Evolutionary conservation across 2,329 filamentous ascomycete genomes (phyloP).

Genomic region (Neonectria coccinea): DNA sequence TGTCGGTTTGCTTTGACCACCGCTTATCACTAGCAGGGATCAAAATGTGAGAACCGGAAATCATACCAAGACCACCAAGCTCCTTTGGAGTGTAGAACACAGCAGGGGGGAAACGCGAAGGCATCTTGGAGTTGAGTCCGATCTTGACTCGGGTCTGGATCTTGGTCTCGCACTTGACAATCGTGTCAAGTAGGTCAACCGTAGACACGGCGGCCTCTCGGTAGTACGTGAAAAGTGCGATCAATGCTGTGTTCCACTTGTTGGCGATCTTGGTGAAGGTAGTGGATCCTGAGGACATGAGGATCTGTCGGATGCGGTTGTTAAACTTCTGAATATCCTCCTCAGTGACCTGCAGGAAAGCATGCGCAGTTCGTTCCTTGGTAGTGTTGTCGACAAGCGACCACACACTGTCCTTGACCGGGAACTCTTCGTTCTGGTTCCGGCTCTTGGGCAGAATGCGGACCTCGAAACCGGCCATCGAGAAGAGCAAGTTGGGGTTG

Average conservation of each 20-base stretch:
- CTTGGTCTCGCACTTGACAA: conserved; percentile 99
- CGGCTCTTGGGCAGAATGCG: conserved; percentile 94
- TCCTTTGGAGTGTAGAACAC: conserved; percentile 99
- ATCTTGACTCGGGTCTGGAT: conserved; percentile 99
- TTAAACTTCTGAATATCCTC: conserved; percentile 99
- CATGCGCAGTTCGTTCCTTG: conserved; percentile 96
- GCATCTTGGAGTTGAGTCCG: conserved; percentile 99
- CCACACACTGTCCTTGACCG: conserved; percentile 98
- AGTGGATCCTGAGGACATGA: conserved; percentile 99
- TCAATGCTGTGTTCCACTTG: conserved; percentile 99
- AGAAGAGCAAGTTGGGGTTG: conserved; percentile 96
- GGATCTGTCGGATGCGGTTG: conserved; percentile 96
- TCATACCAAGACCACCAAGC: conserved; percentile 96
- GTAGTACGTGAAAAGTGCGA: conserved; percentile 98
- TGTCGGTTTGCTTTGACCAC: conserved; percentile 98
- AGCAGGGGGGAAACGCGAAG: conserved; percentile 95
- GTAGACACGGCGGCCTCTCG: conserved; percentile 97
- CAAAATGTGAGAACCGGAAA: conserved; percentile 96
- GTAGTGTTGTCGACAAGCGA: conserved; percentile 95
- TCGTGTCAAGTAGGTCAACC: conserved; percentile 92
- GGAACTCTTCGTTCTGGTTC: conserved; percentile 96
- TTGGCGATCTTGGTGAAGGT: conserved; percentile 99
- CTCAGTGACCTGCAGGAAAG: conserved; percentile 96
- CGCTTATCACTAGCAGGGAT: conserved; percentile 98
- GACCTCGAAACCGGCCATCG: conserved; percentile 98